Evolutionary conservation across 2,329 filamentous ascomycete species (phyloP), one percentile per base, ranked within the genome.

Genomic region (Xylariaceae sp.): DNA sequence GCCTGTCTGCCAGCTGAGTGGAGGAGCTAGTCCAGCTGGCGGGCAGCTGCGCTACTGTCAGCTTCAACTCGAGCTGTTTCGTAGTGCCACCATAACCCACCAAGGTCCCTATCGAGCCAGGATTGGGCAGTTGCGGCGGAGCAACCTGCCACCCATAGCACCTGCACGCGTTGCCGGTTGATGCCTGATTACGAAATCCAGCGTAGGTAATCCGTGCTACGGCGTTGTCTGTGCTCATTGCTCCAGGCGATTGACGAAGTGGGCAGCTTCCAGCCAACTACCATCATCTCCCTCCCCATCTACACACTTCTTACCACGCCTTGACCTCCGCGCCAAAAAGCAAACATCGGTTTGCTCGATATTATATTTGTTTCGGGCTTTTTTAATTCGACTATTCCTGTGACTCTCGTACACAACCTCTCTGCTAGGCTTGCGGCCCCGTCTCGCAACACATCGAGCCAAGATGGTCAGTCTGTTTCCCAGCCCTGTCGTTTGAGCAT

Each of bases 401-500:
- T 7, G 3, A 45, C 11, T 34, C 44, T 54, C 49, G 34, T 18
- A 10, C 52, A 42, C 30, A 52, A 45, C n/a, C 50, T 55, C 55
- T 37, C 52, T 56, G 50, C 17, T 49, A 10, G 35, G 37, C 47
- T 55, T 58, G 61, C 55, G 58, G 62, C 58, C 49, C 49, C 55
- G 51, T 45, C 50, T 65, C 50, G 50, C 61, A 61, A 47, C 56
- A 56, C 59, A 61, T 51, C 56, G 58, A 56, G 58, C 59, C 68
- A 69, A 66, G 37, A 70, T 71, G 68, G 69, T 70, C 48, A 66
- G 66, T 61, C 44, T 57, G 2, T 5, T 1, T 10, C 4, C 13
- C 48, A 13, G 8, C 48, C 23, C 10, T 45, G 18, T 6, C 18
- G 8, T 34, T 34, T 17, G 10, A 4, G 17, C 18, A 30, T 50